Evolutionary conservation across 805 yeast genomes (phyloP), one percentile per base, ranked within the genome.

Genomic region (Zygoascus biomembranicola): DNA sequence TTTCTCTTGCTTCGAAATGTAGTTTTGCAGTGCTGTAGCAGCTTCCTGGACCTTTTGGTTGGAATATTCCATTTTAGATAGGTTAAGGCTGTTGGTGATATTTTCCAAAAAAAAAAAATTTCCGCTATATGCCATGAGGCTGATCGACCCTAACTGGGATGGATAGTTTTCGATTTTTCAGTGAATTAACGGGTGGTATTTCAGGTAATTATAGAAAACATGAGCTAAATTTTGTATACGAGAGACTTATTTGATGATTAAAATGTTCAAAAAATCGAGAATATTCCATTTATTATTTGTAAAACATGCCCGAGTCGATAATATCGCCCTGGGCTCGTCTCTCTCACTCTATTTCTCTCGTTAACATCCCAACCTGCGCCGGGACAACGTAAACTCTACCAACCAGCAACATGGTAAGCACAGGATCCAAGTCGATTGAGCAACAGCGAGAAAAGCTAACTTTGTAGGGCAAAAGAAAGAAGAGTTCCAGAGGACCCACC

Each of bases 401-500:
- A n/a, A 35, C 39, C 39, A 35, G 39, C 54, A 51, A 23, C 13
- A 51, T 51, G 54, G 54, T 51, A 51, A 14, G 54, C 20, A 13
- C 28, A 23, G 10, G 5, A 39, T 23, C 47, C 3, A 42, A 6
- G 28, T 23, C 28, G 26, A 42, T 18, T 10, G 14, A 18, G 26
- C 44, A 42, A 42, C 13, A 6, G 20, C 9, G 6, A 14, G 18
- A 4, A 46, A 16, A 14, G 4, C 49, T 46, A 32, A 46, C 41
- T 14, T 13, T 39, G 2, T 42, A 73, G 94, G 94, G 90, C 59
- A 88, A 83, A 69, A 77, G 95, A 76, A 90, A 84, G 80, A 81
- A 87, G 73, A 81, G 92, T 37, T 76, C 90, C 8, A 83, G 90
- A 67, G 86, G 85, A 60, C 97, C 96, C 61, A 82, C 74, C 31